Percentiles rank a stretch among this genome's conserved stretches.
phyloP scores from a whole-genome alignment of 225 moss, liverwort and hornwort species.

The Sphagnum tenellum region DNA sequence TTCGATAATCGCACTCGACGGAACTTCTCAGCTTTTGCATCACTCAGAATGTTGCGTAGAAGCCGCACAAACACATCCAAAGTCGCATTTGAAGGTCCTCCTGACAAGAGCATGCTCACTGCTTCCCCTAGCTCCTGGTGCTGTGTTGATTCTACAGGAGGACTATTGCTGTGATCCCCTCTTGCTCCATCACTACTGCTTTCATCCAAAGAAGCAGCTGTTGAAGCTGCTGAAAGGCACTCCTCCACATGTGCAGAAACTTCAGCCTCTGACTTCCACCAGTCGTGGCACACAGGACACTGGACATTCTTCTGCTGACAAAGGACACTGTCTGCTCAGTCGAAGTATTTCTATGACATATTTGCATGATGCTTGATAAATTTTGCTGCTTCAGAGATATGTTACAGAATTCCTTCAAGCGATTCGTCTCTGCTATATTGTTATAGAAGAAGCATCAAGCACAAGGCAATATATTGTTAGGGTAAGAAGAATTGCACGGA shows the following conservation, averaged over 20 bases:
- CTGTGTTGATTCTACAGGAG: background rate
- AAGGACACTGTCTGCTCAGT: no score
- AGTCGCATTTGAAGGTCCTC: constrained; percentile 16
- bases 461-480: no score
- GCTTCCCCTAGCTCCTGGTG: constrained; percentile 26
- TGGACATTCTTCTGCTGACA: constrained; percentile 13
- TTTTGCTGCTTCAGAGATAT: no score
- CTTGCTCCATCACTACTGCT: no score
- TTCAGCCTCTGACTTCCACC: constrained; percentile 36
- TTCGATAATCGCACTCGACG: constrained; percentile 24
- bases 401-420: no score
- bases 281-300: constrained; percentile 33
- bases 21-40: constrained; percentile 21
- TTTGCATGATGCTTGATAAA: no score
- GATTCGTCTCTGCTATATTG: no score
- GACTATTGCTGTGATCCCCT: no score
- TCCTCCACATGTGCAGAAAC: constrained; percentile 34
- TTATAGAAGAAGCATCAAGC: no score
- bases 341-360: no score
- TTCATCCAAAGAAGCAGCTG: no score
- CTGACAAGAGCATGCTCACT: constrained; percentile 27
- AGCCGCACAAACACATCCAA: constrained; percentile 19
- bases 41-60: constrained; percentile 19
- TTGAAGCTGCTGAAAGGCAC: constrained; percentile 5
- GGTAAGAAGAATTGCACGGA: no score